These are phyloP conservation scores for Microdochium nivale DNA, from an alignment of 2,329 filamentous ascomycete genomes.

Conservation along the genomic window DNA sequence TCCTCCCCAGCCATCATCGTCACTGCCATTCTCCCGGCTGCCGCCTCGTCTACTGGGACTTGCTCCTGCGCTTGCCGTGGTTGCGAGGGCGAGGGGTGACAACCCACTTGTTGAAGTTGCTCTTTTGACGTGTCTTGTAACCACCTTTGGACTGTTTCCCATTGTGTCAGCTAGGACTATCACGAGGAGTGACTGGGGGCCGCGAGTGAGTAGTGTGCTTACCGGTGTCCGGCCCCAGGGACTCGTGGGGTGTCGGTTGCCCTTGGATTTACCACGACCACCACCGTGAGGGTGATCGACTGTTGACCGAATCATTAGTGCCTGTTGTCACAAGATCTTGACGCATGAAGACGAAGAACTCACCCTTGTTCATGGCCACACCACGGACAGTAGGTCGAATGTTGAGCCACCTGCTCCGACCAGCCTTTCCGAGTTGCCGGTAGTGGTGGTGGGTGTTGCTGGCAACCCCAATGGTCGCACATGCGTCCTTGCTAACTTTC, in stretches of 20 bases:
- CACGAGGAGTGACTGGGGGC: neutral
- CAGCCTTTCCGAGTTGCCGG: conserved; percentile 87
- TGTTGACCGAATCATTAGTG: conserved; percentile 17
- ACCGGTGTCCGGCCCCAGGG: conserved; percentile 86
- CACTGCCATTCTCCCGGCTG: no score
- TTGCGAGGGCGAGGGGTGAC: conserved; percentile 78
- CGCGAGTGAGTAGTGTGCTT: conserved; percentile 33
- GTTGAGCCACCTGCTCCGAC: conserved; percentile 85
- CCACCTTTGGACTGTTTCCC: conserved; percentile 61
- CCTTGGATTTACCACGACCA: conserved; percentile 98
- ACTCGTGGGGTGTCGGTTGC: conserved; percentile 89
- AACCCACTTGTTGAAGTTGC: conserved; percentile 87
- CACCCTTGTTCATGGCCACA: conserved; percentile 96
- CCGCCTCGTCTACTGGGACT: conserved; percentile 21
- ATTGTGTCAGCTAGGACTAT: neutral
- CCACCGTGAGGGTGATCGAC: conserved; percentile 97
- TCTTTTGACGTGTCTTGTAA: conserved; percentile 84
- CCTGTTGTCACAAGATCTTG: neutral
- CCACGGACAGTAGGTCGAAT: conserved; percentile 93
- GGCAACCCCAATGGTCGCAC: conserved; percentile 86
- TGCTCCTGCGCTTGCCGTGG: conserved; percentile 77
- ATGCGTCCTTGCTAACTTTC: conserved; percentile 82
- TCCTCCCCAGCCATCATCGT: no score
- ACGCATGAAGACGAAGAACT: conserved; percentile 18
- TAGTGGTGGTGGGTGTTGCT: conserved; percentile 93